phyloP scores from a whole-genome alignment of 2,329 filamentous ascomycete genomes.

The Nemania abortiva region DNA sequence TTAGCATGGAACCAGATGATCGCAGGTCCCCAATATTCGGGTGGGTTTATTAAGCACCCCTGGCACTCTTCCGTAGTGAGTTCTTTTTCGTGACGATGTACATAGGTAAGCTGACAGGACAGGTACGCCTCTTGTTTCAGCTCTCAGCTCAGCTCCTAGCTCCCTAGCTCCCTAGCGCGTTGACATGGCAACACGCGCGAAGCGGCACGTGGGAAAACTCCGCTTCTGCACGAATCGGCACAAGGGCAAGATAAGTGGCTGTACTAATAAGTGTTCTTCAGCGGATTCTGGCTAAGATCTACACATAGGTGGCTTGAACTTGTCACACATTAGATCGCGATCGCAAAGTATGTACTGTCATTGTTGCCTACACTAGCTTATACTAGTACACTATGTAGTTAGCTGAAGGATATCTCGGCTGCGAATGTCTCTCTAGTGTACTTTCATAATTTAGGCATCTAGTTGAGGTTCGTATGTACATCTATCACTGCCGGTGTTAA shows the following conservation, averaged over 20 bases:
- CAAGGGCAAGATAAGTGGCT: slow-evolving; percentile 4
- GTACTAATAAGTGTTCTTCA: neutral
- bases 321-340: slow-evolving; percentile 12
- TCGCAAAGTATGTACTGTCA: no score
- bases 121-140: slow-evolving; percentile 31
- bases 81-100: slow-evolving; percentile 9
- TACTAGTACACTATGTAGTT: neutral
- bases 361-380: neutral
- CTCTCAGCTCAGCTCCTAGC: slow-evolving; percentile 15
- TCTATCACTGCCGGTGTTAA: neutral
- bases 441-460: slow-evolving; percentile 9
- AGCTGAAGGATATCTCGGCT: neutral
- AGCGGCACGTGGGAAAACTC: slow-evolving; percentile 22
- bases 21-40: slow-evolving; percentile 28
- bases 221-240: slow-evolving; percentile 33
- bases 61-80: slow-evolving; percentile 15
- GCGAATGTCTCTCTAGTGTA: slow-evolving; percentile 1
- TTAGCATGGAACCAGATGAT: slow-evolving; percentile 4
- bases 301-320: neutral
- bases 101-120: slow-evolving; percentile 36
- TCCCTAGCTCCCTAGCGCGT: slow-evolving; percentile 13
- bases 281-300: neutral
- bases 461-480: neutral
- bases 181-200: slow-evolving; percentile 27
- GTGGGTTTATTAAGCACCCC: slow-evolving; percentile 15